phyloP scores from a whole-genome alignment of 2,329 filamentous ascomycete genomes.

The Cladosporium sp. region DNA sequence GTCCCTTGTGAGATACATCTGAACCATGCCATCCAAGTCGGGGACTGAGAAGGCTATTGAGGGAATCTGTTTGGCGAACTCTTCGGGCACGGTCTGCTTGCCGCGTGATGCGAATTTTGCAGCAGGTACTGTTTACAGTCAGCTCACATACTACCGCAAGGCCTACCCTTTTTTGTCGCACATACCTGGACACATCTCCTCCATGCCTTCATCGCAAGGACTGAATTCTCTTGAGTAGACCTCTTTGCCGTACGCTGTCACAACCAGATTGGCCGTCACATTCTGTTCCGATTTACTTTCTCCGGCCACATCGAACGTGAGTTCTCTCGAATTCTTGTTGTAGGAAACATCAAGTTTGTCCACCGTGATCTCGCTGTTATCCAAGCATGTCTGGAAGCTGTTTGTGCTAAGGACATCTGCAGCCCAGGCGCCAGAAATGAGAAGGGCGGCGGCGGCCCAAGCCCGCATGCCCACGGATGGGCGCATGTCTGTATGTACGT shows the following conservation, averaged over 20 bases:
- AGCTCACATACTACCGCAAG: conserved; percentile 1
- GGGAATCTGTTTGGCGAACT: conserved; percentile 73
- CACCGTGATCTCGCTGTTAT: conserved; percentile 60
- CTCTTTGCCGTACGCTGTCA: conserved; percentile 78
- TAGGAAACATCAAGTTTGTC: conserved; percentile 74
- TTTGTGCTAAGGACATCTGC: conserved; percentile 71
- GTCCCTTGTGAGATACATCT: conserved; percentile 67
- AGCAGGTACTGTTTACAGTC: conserved; percentile 56
- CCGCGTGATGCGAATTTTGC: conserved; percentile 72
- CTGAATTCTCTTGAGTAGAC: conserved; percentile 80
- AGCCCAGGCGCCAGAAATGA: conserved; percentile 51
- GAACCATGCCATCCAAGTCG: conserved; percentile 83
- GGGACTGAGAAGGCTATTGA: conserved; percentile 85
- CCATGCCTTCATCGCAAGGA: conserved; percentile 68
- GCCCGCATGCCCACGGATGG: conserved; percentile 19
- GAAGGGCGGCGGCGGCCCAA: conserved; percentile 26
- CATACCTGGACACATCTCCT: conserved; percentile 76
- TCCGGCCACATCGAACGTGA: conserved; percentile 80
- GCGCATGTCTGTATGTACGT: conserved; percentile 25
- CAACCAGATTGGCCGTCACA: conserved; percentile 69
- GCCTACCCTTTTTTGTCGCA: conserved; percentile 11
- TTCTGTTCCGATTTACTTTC: conserved; percentile 71
- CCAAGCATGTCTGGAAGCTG: conserved; percentile 71
- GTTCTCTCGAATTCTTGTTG: conserved; percentile 66
- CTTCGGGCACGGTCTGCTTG: conserved; percentile 63